These are phyloP conservation scores for Neurospora discreta DNA, from an alignment of 495 filamentous ascomycete species.

Conservation along the genomic window DNA sequence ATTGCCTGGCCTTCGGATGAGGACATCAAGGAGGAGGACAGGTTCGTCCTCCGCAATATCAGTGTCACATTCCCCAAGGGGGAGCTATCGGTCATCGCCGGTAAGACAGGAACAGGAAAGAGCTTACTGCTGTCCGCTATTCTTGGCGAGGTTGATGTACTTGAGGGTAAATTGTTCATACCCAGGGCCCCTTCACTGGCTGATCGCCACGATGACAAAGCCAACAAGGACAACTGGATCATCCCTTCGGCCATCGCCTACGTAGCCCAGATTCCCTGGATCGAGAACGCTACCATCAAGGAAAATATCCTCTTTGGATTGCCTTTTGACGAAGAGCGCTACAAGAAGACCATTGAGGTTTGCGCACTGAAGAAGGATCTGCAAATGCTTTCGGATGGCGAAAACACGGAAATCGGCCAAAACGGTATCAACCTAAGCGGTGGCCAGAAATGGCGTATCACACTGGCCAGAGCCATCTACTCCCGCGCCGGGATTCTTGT, in stretches of 20 bases:
- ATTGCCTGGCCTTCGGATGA: slow-evolving; percentile 65
- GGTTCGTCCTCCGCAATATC: slow-evolving; percentile 51
- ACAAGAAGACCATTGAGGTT: slow-evolving; percentile 50
- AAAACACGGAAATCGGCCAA: slow-evolving; percentile 67
- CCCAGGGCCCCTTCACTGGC: slow-evolving; percentile 33
- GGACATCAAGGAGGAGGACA: slow-evolving; percentile 38
- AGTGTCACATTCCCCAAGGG: slow-evolving; percentile 54
- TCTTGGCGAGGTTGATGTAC: slow-evolving; percentile 51
- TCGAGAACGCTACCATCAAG: slow-evolving; percentile 68
- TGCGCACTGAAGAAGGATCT: slow-evolving; percentile 68
- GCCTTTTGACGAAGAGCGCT: slow-evolving; percentile 52
- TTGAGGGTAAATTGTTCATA: slow-evolving; percentile 40
- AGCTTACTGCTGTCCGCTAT: slow-evolving; percentile 54
- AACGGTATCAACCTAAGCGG: slow-evolving; percentile 80
- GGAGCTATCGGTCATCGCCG: slow-evolving; percentile 60
- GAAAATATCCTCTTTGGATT: slow-evolving; percentile 69
- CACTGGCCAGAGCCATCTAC: slow-evolving; percentile 69
- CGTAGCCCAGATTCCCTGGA: slow-evolving; percentile 78
- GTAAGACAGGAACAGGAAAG: slow-evolving; percentile 59
- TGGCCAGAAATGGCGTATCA: slow-evolving; percentile 73
- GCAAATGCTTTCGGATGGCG: slow-evolving; percentile 61
- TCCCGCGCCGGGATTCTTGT: slow-evolving; percentile 69
- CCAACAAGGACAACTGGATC: slow-evolving; percentile 58
- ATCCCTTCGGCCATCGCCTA: slow-evolving; percentile 59
- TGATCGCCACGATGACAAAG: slow-evolving; percentile 44